Evolutionary conservation across 768 basidiomycete species (phyloP).

Genomic region (Pisolithus marmoratus): DNA sequence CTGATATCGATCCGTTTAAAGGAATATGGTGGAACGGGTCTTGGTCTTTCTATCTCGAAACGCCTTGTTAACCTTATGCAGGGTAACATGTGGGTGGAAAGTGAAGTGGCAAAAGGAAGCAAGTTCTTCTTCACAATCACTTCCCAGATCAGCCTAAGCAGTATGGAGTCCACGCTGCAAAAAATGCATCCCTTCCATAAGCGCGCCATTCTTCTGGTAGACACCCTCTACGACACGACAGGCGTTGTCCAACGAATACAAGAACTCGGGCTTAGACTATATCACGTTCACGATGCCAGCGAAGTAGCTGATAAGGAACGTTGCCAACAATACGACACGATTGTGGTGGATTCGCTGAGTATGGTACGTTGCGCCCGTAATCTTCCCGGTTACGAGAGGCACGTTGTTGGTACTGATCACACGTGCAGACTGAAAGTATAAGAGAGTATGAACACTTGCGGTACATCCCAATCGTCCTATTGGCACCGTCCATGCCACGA

Average conservation of each 20-base stretch:
- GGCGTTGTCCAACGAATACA: conserved; percentile 71
- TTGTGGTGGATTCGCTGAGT: conserved; percentile 84
- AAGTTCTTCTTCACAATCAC: conserved; percentile 97
- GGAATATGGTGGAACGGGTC: conserved; percentile 97
- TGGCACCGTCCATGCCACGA: conserved; percentile 72
- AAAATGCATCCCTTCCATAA: conserved; percentile 87
- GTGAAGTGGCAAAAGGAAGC: conserved; percentile 86
- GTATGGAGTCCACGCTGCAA: conserved; percentile 62
- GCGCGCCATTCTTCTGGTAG: conserved; percentile 87
- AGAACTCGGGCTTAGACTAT: conserved; percentile 74
- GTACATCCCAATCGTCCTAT: conserved; percentile 92
- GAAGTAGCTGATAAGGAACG: conserved; percentile 78
- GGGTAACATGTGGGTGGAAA: conserved; percentile 98
- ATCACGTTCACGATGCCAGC: conserved; percentile 70
- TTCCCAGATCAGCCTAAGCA: conserved; percentile 71
- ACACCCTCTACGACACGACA: conserved; percentile 72
- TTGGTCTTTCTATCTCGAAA: conserved; percentile 96
- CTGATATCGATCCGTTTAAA: neutral
- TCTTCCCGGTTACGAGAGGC: neutral
- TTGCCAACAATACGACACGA: conserved; percentile 88
- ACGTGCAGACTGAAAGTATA: conserved; percentile 73
- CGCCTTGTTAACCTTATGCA: conserved; percentile 96
- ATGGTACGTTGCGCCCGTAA: conserved; percentile 50
- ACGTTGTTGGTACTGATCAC: conserved; percentile 7
- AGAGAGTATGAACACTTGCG: conserved; percentile 91